Evolutionary conservation across 1,284 basidiomycete species (phyloP).

Genomic region (Ustilago cynodontis): DNA sequence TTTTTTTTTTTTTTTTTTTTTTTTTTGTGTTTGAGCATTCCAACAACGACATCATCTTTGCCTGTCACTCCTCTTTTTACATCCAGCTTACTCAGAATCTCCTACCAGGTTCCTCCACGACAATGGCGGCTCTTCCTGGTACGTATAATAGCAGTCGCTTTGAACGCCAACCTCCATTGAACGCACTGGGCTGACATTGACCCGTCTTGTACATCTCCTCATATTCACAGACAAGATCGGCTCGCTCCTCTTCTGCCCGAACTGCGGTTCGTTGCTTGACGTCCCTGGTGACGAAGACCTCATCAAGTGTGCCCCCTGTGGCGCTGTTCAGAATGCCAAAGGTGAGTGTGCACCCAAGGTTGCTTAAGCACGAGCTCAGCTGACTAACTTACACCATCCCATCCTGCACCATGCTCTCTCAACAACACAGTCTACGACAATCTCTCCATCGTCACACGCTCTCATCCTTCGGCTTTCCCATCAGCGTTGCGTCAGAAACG

Average conservation of each 20-base stretch:
- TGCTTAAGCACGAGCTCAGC: not conserved
- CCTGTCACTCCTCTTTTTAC: not conserved
- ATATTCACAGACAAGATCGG: conserved; percentile 73
- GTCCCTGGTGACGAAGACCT: conserved; percentile 82
- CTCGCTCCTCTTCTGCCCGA: conserved; percentile 91
- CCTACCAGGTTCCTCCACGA: not conserved
- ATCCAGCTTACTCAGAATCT: not conserved
- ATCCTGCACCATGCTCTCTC: not conserved
- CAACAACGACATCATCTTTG: conserved; percentile 3
- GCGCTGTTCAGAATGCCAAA: conserved; percentile 79
- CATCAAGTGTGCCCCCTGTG: conserved; percentile 89
- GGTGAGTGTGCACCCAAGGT: conserved; percentile 37
- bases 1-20: conserved; percentile 40
- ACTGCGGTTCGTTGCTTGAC: conserved; percentile 89
- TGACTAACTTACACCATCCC: not conserved
- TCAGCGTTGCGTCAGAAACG: conserved; percentile 87
- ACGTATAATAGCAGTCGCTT: not conserved
- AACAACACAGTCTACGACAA: conserved; percentile 89
- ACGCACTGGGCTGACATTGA: not conserved
- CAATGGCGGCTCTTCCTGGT: conserved; percentile 40
- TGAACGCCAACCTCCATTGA: not conserved
- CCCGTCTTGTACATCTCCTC: not conserved
- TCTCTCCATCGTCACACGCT: conserved; percentile 87
- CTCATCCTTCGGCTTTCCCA: conserved; percentile 93
- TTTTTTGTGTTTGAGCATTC: conserved; percentile 21